Evolutionary conservation across 352 stramenopile genomes (phyloP), one percentile per base, ranked within the genome.

Genomic region (Aphanomyces invadans): DNA sequence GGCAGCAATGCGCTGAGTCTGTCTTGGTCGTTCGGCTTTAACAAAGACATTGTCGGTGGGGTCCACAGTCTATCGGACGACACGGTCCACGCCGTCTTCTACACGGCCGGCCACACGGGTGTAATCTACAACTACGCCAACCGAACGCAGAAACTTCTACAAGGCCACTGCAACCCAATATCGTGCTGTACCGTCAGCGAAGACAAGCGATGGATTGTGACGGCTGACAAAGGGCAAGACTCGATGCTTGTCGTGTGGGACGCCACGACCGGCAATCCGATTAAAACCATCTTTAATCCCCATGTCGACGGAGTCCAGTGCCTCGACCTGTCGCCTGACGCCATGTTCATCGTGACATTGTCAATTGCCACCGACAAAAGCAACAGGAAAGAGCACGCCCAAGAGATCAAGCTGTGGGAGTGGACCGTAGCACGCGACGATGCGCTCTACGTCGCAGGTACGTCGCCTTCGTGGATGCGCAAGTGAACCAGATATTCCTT

Each of bases 191-290:
- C 80, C 26, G 88, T 97, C 23, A 96, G 87, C 69, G 78, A 92
- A 32, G 88, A 97, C 76, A 97, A 97, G 75, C 85, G 88, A 23
- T 97, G 87, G 87, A 90, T 97, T 62, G 89, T 94, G 45, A 98
- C 90, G 38, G 90, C 86, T 12, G 92, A 97, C 56, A 72, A 74
- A 2, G 90, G 90, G 0, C 48, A 70, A 4, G 89, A 98, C 66
- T 90, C 83, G 23, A 94, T 97, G 79, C 77, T 98, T 26, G 89
- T 98, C 7, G 81, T 98, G 15, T 98, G 92, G 90, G 90, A 98
- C 57, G 72, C 79, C 0, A 65, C 71, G 19, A 87, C 87, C 0
- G 86, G 83, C 7, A 86, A 89, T 38, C 91, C 92, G 32, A 91
- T 97, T 70, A 95, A 95, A 70, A 96, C 87, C 38, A 92, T 97